phyloP scores from a whole-genome alignment of 306 rosid genomes.

The Glycyrrhiza uralensis region DNA sequence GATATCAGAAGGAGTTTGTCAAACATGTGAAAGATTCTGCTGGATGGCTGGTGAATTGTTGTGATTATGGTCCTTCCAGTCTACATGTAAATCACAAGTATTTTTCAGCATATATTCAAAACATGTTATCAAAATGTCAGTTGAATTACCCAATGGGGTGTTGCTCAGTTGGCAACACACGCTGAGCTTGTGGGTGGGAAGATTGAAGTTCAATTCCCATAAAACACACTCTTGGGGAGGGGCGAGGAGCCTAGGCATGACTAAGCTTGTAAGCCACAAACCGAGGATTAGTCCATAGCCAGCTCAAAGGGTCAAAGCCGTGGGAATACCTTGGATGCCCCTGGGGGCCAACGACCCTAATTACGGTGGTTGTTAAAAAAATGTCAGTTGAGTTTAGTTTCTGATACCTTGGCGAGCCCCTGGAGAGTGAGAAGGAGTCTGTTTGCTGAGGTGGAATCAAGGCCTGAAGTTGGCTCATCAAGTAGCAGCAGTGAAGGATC shows the following conservation, averaged over 20 bases:
- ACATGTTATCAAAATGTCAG: background rate
- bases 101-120: slow-evolving; percentile 8
- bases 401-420: slow-evolving; percentile 77
- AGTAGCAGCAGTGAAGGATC: slow-evolving; percentile 89
- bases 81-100: slow-evolving; percentile 34
- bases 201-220: too few relatives aligned
- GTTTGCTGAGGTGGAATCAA: slow-evolving; percentile 87
- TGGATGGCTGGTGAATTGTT: slow-evolving; percentile 95
- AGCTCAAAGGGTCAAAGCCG: too few relatives aligned
- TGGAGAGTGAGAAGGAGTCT: slow-evolving; percentile 76
- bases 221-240: too few relatives aligned
- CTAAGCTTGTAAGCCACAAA: too few relatives aligned
- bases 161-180: too few relatives aligned
- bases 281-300: too few relatives aligned
- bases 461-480: slow-evolving; percentile 97
- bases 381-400: background rate
- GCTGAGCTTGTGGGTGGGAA: too few relatives aligned
- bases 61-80: slow-evolving; percentile 93
- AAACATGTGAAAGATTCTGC: slow-evolving; percentile 93
- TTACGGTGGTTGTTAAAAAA: too few relatives aligned
- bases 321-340: too few relatives aligned
- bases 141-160: too few relatives aligned
- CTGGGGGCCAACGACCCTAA: too few relatives aligned
- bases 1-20: slow-evolving; percentile 85
- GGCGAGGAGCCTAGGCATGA: too few relatives aligned